These are phyloP conservation scores for Arthromyces matolae DNA, from an alignment of 768 basidiomycete species.

Conservation along the genomic window DNA sequence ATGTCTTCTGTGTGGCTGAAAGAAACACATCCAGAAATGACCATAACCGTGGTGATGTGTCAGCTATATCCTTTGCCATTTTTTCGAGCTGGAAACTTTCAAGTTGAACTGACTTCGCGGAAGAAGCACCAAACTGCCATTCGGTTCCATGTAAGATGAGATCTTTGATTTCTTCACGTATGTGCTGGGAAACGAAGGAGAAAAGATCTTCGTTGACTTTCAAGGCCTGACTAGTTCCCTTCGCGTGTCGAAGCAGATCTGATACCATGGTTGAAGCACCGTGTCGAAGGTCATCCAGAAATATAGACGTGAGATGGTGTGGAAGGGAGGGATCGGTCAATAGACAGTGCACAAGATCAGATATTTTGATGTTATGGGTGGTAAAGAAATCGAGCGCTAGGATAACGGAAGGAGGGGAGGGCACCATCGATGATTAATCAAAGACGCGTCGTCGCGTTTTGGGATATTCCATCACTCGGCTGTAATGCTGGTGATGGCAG, in stretches of 20 bases:
- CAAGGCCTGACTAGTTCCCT: background rate
- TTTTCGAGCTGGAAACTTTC: background rate
- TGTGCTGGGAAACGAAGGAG: too few species aligned
- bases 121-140: slow-evolving; percentile 1
- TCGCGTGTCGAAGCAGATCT: background rate
- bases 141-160: background rate
- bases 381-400: too few species aligned
- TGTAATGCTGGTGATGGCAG: background rate
- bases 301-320: too few species aligned
- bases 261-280: too few species aligned
- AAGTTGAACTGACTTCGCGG: background rate
- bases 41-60: background rate
- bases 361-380: too few species aligned
- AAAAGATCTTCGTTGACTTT: too few species aligned
- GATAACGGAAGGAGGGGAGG: background rate
- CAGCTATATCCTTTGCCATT: background rate
- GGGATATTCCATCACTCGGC: background rate
- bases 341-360: too few species aligned
- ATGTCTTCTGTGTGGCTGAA: background rate
- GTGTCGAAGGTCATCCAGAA: too few species aligned
- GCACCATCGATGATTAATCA: background rate
- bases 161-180: background rate
- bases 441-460: background rate
- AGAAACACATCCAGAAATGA: background rate
- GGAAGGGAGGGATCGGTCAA: too few species aligned